phyloP scores from a whole-genome alignment of 768 basidiomycete genomes.

The Lentinula lateritia region DNA sequence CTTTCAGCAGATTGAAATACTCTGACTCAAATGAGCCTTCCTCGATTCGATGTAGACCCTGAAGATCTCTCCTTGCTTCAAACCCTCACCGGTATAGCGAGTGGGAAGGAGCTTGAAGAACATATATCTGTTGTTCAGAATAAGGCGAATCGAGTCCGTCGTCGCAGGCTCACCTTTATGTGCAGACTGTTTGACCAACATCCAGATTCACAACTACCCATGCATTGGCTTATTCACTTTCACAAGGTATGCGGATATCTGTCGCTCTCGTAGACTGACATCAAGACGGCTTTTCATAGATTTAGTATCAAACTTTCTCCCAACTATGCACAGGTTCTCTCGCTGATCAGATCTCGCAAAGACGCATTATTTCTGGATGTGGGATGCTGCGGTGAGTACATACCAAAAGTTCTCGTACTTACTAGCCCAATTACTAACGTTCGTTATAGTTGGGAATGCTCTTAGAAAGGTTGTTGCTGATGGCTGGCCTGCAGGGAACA shows the following conservation, averaged over 20 bases:
- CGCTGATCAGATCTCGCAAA: constrained; percentile 11
- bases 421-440: background rate
- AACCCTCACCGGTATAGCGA: constrained; percentile 14
- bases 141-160: constrained; percentile 13
- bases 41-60: background rate
- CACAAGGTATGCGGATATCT: constrained; percentile 30
- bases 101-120: constrained; percentile 14
- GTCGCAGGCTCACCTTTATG: background rate
- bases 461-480: constrained; percentile 30
- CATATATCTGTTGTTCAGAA: constrained; percentile 14
- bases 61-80: constrained; percentile 13
- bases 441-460: constrained; percentile 33
- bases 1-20: background rate
- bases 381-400: constrained; percentile 37
- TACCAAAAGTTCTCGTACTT: background rate
- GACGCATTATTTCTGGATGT: constrained; percentile 30
- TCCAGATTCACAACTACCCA: background rate
- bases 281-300: constrained; percentile 2
- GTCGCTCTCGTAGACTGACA: constrained; percentile 12
- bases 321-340: constrained; percentile 15
- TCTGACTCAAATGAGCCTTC: background rate
- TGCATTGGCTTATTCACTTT: constrained; percentile 17
- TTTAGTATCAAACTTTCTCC: constrained; percentile 17
- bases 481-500: constrained; percentile 31
- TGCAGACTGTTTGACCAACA: background rate